phyloP scores from a whole-genome alignment of 2,329 filamentous ascomycete genomes.

The Pseudogymnoascus sp. region DNA sequence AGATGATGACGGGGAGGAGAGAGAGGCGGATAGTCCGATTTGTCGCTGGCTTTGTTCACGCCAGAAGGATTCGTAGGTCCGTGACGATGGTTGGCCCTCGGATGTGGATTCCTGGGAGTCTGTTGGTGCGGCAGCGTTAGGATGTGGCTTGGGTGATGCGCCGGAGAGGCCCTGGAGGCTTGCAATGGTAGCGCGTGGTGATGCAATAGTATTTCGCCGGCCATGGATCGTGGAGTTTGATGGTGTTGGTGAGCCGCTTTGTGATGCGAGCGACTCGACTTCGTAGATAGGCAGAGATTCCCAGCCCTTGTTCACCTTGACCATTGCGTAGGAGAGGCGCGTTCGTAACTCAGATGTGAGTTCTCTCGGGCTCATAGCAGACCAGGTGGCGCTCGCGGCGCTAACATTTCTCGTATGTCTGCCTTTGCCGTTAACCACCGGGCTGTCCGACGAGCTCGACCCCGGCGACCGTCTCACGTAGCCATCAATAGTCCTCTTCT shows the following conservation, averaged over 20 bases:
- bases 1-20: constrained; percentile 41
- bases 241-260: constrained; percentile 57
- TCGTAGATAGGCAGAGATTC: constrained; percentile 72
- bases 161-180: constrained; percentile 28
- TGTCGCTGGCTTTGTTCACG: constrained; percentile 34
- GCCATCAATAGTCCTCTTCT: constrained; percentile 74
- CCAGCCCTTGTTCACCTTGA: constrained; percentile 89
- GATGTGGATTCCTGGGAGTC: constrained; percentile 31
- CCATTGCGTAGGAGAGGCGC: constrained; percentile 84
- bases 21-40: constrained; percentile 33
- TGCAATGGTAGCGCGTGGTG: constrained; percentile 41
- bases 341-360: constrained; percentile 62
- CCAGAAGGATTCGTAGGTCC: constrained; percentile 41
- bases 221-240: constrained; percentile 50
- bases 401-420: constrained; percentile 67
- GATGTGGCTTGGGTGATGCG: constrained; percentile 8
- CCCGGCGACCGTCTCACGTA: constrained; percentile 54
- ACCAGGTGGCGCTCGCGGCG: constrained; percentile 54
- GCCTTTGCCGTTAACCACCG: constrained; percentile 28
- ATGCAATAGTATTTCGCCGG: constrained; percentile 46
- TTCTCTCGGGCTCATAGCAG: constrained; percentile 56
- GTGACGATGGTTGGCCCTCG: constrained; percentile 22
- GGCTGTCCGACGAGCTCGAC: constrained; percentile 37
- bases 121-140: constrained; percentile 17
- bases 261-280: constrained; percentile 67